phyloP scores from a whole-genome alignment of 2,329 filamentous ascomycete genomes.

The Botrytis medusae region DNA sequence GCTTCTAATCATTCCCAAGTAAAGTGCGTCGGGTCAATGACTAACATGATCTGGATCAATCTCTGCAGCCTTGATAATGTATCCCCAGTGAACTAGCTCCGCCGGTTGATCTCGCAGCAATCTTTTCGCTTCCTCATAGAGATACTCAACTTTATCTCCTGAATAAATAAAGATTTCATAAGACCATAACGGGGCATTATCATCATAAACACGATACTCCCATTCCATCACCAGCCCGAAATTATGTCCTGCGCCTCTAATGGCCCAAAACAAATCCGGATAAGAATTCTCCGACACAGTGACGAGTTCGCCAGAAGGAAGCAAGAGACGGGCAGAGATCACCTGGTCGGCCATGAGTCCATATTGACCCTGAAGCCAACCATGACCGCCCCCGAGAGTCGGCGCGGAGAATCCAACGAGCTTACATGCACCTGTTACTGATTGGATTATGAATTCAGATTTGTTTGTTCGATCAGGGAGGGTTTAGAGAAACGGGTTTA shows the following conservation, averaged over 20 bases:
- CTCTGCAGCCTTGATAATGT: slow-evolving; percentile 5
- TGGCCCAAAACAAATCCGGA: slow-evolving; percentile 49
- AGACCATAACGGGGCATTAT: slow-evolving; percentile 3
- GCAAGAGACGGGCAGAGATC: slow-evolving; percentile 45
- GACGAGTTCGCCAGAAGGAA: slow-evolving; percentile 45
- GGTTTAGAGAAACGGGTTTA: background rate
- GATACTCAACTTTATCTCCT: slow-evolving; percentile 12
- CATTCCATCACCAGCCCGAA: slow-evolving; percentile 46
- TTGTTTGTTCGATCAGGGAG: background rate
- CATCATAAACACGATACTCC: slow-evolving; percentile 8
- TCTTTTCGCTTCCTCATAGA: background rate
- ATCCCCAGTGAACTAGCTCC: slow-evolving; percentile 11
- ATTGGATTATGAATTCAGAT: background rate
- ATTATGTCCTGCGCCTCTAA: slow-evolving; percentile 38
- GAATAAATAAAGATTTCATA: slow-evolving; percentile 9
- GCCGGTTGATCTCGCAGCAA: slow-evolving; percentile 11
- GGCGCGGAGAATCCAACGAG: background rate
- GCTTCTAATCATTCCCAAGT: background rate
- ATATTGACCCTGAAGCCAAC: slow-evolving; percentile 42
- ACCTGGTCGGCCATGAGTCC: slow-evolving; percentile 47
- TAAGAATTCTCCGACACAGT: slow-evolving; percentile 44
- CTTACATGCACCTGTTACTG: background rate
- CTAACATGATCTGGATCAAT: slow-evolving; percentile 15
- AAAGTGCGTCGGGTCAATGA: background rate
- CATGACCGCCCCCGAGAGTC: slow-evolving; percentile 46